Evolutionary conservation across 2,329 filamentous ascomycete species (phyloP), one percentile per base, ranked within the genome.

Genomic region (Penicillium sclerotigenum): DNA sequence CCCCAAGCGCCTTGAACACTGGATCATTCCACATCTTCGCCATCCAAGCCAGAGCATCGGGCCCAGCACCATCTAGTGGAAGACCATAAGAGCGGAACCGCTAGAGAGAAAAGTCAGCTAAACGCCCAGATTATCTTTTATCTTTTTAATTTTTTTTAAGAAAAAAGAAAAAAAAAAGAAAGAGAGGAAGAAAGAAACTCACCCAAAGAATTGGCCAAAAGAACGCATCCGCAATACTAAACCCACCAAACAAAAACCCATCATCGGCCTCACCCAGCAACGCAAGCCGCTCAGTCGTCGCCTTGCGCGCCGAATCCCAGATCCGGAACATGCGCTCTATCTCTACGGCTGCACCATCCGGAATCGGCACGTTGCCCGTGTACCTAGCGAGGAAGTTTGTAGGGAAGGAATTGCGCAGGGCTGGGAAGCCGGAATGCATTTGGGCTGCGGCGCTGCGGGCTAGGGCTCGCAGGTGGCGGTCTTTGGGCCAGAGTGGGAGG

Each of bases 141-240:
- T n/a, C n/a, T 26, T 41, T 14, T 41, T 24, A 3, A 2, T 41
- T 20, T 13, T 38, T 20, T 18, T 37, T 38, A 6, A 2, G n/a
- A n/a, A n/a, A n/a, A n/a, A n/a, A n/a, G n/a, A n/a, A n/a, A n/a
- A n/a, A n/a, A 14, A 33, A 7, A 16, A 13, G 8, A 14, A 33
- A 10, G n/a, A 46, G 47, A 33, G 22, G 11, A 20, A 37, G 4
- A 34, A 53, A 22, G 46, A 38, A 37, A 43, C 22, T 7, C 57
- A 74, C 72, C 72, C 71, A 74, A 54, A 75, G 64, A 37, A 74
- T 62, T 2, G 71, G 72, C 73, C 72, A 74, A 51, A 69, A 75
- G 46, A 74, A 73, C 0, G 72, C 65, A 68, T 75, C 73, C 6
- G 67, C 72, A 57, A 74, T 73, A 41, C 71, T 68, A 57, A 75